A percentile compares a stretch with the other conserved stretches of the same genome.
Conservation (phyloP, 441 rosid genomes). For the Corymbia calophylla region DNA sequence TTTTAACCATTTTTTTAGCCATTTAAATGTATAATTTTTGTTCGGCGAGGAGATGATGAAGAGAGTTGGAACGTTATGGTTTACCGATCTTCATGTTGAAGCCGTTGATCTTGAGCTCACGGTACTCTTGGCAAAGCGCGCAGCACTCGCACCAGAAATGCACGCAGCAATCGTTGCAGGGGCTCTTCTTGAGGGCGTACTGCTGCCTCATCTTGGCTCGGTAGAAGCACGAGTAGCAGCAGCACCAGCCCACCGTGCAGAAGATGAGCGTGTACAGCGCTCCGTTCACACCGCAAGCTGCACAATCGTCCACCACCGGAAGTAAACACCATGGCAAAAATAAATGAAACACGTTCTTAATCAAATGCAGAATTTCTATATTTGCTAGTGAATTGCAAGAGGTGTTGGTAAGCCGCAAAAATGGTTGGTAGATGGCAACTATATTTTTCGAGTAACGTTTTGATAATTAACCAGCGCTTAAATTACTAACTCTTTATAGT, state of each 20-base stretch:
- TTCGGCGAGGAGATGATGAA: background rate
- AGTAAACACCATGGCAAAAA: background rate
- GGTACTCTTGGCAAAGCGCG: slow-evolving; percentile 3
- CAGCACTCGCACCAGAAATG: slow-evolving; percentile 6
- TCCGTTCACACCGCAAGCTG: slow-evolving; percentile 8
- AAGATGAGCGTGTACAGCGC: background rate
- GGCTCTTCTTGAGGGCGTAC: slow-evolving; percentile 1
- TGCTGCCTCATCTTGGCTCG: slow-evolving; percentile 6
- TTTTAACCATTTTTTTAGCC: no score
- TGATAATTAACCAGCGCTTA: background rate
- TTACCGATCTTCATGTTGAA: background rate
- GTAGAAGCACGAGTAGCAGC: slow-evolving; percentile 4
- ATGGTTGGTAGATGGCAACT: background rate
- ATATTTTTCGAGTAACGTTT: background rate
- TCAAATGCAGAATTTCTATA: background rate
- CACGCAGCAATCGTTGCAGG: slow-evolving; percentile 2
- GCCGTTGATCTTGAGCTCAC: slow-evolving; percentile 5
- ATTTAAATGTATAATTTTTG: background rate
- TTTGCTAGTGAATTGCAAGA: background rate
- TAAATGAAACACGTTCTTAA: background rate
- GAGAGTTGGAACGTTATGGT: background rate
- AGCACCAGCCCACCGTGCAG: background rate
- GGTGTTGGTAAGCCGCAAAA: background rate
- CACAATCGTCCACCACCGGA: background rate
- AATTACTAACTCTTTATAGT: background rate